Evolutionary conservation across 2,329 filamentous ascomycete species (phyloP).

Genomic region (Venturia pyrina): DNA sequence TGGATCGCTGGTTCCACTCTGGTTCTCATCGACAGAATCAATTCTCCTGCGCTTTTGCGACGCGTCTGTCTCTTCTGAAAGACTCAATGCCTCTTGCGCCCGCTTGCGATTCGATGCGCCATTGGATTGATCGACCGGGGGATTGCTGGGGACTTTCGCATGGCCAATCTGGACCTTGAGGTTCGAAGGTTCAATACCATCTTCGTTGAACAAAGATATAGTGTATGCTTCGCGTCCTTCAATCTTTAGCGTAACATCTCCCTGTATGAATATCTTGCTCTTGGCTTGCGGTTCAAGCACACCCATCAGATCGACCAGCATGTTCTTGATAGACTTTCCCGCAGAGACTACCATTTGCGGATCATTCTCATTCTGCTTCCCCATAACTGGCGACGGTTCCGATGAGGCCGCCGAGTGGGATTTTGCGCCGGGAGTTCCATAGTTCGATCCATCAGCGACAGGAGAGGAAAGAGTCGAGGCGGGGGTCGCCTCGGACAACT

Average conservation of each 20-base stretch:
- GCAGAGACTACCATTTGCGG: conserved; percentile 3
- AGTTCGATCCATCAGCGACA: not conserved
- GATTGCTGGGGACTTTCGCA: not conserved
- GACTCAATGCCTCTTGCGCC: not conserved
- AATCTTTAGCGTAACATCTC: conserved; percentile 8
- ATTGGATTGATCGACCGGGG: not conserved
- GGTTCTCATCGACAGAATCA: not conserved
- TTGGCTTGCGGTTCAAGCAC: conserved; percentile 5
- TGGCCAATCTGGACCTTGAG: conserved; percentile 9
- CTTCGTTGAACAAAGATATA: conserved; percentile 7
- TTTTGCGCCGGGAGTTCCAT: conserved; percentile 4
- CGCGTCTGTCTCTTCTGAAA: not conserved
- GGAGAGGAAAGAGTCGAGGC: conserved; percentile 2
- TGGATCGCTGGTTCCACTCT: not conserved
- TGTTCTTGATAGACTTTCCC: conserved; percentile 6
- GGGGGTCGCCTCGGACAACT: not conserved
- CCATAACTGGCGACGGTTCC: not conserved
- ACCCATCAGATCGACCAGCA: conserved; percentile 10
- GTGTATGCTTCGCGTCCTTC: conserved; percentile 9
- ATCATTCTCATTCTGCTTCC: conserved; percentile 6
- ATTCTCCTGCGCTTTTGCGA: conserved; percentile 1
- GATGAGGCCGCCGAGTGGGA: conserved; percentile 5
- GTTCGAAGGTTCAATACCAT: conserved; percentile 4
- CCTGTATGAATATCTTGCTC: conserved; percentile 6
- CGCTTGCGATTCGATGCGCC: not conserved